Evolutionary conservation across 441 rosid species (phyloP), one percentile per base, ranked within the genome.

Genomic region (Populus tomentosa): DNA sequence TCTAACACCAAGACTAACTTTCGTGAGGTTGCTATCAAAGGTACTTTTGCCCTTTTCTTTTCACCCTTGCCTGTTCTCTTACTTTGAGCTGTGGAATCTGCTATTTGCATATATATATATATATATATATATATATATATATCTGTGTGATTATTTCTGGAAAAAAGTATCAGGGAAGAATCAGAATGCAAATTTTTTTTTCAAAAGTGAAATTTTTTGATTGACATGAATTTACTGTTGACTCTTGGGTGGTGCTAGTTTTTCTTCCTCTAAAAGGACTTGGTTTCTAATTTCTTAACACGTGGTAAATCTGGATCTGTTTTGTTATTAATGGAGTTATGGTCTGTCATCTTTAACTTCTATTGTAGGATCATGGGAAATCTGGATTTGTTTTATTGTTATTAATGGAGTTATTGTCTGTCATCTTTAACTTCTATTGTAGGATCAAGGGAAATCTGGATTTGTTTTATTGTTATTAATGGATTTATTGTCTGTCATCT

Each of bases 1-100:
- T 95, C 99, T 0, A 94, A 95, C 83, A 95, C 99, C 73, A 95
- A 94, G 84, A 82, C 90, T 72, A 95, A 95, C 85, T 95, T 95
- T 93, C 98, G 99, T 56, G 95, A 92, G 81, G 94, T 95, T 78
- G 98, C 99, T 61, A 88, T 92, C 59, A 91, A 90, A 89, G 98
- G 99, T 95, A 75, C 76, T 6, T 23, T 18, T 23, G 20, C 61
- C 33, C 26, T 9, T 67, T 9, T 9, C 4, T 30, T 62, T 42
- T 9, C 7, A 1, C 9, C 40, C 1, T 2, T 28, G 2, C 9
- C 18, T 3, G 61, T 53, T 53, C 61, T 18, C 61, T 6, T 30
- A 30, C 32, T 30, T 18, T 5, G 61, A 16, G 59, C 59, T 0
- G 59, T 50, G 59, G 30, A 16, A 50, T 50, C 59, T 16, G 59